Base-by-base conservation (phyloP, 495 filamentous ascomycete species). In the Aspergillus hancockii region DNA sequence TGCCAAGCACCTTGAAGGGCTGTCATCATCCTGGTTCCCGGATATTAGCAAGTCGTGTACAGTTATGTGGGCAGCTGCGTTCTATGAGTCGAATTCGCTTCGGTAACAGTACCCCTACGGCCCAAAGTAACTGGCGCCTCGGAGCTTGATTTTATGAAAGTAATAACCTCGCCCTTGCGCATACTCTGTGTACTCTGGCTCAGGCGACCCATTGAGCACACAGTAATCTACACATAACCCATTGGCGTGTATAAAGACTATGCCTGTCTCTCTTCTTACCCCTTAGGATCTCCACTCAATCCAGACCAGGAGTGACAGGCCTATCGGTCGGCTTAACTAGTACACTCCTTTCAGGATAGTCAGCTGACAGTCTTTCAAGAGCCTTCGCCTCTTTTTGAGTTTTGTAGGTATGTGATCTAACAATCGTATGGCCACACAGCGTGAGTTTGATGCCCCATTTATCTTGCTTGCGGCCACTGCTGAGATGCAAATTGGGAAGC, bases 381-480 rank as follows among this genome's bases (percentile, higher is more conserved):
- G 69, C 63, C n/a, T 67, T 71, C 13, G 69, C 69, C 18, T 41
- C 54, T 13, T 60, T 50, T 3, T 49, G 46, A 12, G 62, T 56
- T 0, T 46, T 14, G 6, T 61, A 57, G 1, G 45, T 16, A 8
- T 62, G 52, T 0, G 56, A 32, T 3, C 65, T 55, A 7, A 63
- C 23, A 14, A 77, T 52, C 1, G 74, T 74, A 23, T 72, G 60
- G 0, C 74, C 73, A 58, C 72, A 79, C 21, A 79, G 41, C 0
- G 65, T 68, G 22, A 79, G 64, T 14, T 62, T 71, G 2, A 63
- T 63, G 0, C 66, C 70, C 46, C 74, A 65, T 4, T 40, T 41
- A 4, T 52, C 30, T 4, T 55, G 45, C 10, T 53, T 36, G 5
- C 34, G 9, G 30, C 50, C 47, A 4, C 40, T 60, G 31, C 58